Base-by-base conservation (phyloP, 176 grass and related monocot genomes). In the Coix lacrymajobi region DNA sequence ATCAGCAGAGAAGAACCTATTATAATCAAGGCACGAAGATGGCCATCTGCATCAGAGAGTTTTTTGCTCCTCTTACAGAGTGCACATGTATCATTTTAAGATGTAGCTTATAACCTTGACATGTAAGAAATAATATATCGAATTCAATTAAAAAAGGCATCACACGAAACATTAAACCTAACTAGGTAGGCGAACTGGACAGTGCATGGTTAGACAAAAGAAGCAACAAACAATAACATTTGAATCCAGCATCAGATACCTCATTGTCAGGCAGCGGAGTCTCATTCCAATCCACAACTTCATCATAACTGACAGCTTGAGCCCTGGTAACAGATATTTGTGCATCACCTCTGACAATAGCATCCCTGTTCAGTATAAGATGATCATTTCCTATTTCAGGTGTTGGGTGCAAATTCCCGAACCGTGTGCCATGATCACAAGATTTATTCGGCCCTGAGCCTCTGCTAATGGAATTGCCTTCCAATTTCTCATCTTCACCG, bases 211-310 rank as follows among this genome's bases (percentile, higher is more conserved):
- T 61, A 73, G 16, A 48, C 62, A 85, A 12, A 76, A 17, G 39
- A 69, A 62, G 25, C 62, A 89, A 41, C 31, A 89, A 69, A 36
- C 9, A 68, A 57, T 28, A 9, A 45, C 58, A 11, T 19, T 78
- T 52, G 16, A 14, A 52, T 16, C 4, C 34, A 76, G 45, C 4
- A 66, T 28, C 36, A 3, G 22, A 40, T 67, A 92, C 90, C 84
- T 89, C 44, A 72, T 76, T 40, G 46, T 69, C 60, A 65, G 58
- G 63, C 40, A 80, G 25, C 6, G 29, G 79, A 8, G 70, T 71
- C 71, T 87, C 49, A 60, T 89, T 92, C 69, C 81, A 83, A 87
- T 79, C 77, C 77, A 89, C 17, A 67, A 80, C 40, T n/a, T 89
- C 84, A 69, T 78, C 80, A 49, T 79, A 89, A 84, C 49, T 89